These are phyloP conservation scores for Pleurotus pulmonarius DNA, from an alignment of 768 basidiomycete species.

Conservation along the genomic window DNA sequence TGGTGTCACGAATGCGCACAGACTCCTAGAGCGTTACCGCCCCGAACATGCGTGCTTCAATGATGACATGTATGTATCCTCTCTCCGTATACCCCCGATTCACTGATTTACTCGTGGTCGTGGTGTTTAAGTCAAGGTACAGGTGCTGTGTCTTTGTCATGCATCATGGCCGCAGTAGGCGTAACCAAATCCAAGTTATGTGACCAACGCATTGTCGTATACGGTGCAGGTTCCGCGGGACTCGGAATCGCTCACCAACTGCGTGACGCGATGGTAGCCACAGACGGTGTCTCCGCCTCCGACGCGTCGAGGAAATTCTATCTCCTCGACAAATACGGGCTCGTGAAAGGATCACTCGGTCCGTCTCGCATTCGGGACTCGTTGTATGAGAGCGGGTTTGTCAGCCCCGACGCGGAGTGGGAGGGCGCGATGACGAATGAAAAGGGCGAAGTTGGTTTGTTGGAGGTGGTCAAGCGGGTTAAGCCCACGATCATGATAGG, in stretches of 20 bases:
- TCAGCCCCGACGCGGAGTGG: conserved; percentile 58
- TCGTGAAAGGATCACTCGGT: conserved; percentile 49
- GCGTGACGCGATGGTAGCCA: conserved; percentile 66
- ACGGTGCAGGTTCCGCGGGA: conserved; percentile 81
- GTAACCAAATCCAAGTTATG: conserved; percentile 61
- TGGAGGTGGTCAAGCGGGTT: conserved; percentile 68
- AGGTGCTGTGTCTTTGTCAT: conserved; percentile 70
- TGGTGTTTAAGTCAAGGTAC: conserved; percentile 57
- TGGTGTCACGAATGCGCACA: conserved; percentile 72
- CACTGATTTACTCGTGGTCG: not conserved
- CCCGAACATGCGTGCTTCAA: conserved; percentile 73
- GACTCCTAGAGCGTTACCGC: conserved; percentile 59
- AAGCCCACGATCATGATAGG: conserved; percentile 85
- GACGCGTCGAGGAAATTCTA: conserved; percentile 69
- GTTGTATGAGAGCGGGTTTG: conserved; percentile 42
- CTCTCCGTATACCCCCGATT: not conserved
- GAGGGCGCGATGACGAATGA: conserved; percentile 28
- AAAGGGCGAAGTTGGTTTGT: conserved; percentile 43
- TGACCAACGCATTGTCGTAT: conserved; percentile 75
- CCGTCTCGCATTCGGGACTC: conserved; percentile 39
- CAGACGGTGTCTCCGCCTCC: conserved; percentile 44
- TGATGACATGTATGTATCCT: conserved; percentile 65
- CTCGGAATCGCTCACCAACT: conserved; percentile 76
- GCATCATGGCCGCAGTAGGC: conserved; percentile 63
- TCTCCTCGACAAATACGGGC: conserved; percentile 67